Evolutionary conservation across 139 green algal species (phyloP).

Genomic region (Coelastrella sp.): DNA sequence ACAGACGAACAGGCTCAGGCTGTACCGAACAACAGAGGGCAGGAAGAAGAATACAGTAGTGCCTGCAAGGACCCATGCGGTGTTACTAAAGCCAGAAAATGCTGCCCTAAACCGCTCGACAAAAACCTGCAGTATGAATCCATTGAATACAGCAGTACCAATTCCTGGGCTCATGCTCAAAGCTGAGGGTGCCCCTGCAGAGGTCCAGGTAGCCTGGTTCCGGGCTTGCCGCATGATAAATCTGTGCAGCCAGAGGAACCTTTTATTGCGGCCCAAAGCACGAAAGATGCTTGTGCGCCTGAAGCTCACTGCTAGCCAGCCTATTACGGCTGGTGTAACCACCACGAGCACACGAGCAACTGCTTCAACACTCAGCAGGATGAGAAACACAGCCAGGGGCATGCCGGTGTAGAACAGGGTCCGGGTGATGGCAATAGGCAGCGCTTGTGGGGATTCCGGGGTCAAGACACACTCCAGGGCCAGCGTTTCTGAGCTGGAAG

Average conservation of each 20-base stretch:
- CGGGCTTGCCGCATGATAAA: neutral
- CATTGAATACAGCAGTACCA: neutral
- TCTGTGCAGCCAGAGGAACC: neutral
- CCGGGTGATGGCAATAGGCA: constrained; percentile 4
- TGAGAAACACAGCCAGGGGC: constrained; percentile 3
- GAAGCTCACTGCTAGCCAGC: neutral
- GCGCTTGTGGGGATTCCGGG: too few relatives aligned
- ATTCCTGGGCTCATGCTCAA: neutral
- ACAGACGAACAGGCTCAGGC: constrained; percentile 25
- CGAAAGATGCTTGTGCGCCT: neutral
- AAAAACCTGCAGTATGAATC: neutral
- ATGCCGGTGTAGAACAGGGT: constrained; percentile 7
- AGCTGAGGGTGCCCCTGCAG: neutral
- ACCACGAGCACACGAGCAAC: neutral
- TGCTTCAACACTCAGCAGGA: neutral
- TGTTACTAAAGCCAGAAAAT: neutral
- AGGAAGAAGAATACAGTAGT: constrained; percentile 16
- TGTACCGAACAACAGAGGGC: neutral
- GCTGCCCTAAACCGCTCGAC: neutral
- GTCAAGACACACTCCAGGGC: constrained; percentile 14
- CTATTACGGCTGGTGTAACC: neutral
- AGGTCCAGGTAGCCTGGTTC: neutral
- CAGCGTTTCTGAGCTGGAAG: neutral
- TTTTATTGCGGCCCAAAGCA: neutral
- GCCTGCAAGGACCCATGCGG: neutral